These are phyloP conservation scores for Beauveria scarabaeidicola DNA, from an alignment of 2,329 filamentous ascomycete species.

Conservation along the genomic window DNA sequence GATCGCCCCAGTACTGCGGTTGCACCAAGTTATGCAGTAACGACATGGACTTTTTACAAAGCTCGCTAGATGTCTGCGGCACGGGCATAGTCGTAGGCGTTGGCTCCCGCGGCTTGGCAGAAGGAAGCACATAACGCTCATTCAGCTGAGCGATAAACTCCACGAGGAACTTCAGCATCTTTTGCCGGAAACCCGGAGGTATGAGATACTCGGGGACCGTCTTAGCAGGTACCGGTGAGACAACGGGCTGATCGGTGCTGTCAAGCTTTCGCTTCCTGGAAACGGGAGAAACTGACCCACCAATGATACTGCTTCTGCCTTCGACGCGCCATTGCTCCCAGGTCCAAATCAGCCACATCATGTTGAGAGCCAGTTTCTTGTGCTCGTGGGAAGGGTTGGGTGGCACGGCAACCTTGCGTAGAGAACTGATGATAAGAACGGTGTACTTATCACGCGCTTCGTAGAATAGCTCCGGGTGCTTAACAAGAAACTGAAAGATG, in stretches of 20 bases:
- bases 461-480: conserved; percentile 88
- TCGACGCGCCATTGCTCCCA: conserved; percentile 84
- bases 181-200: conserved; percentile 56
- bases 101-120: conserved; percentile 55
- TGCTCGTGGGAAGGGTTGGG: conserved; percentile 83
- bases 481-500: conserved; percentile 94
- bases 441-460: conserved; percentile 89
- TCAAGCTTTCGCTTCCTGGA: conserved; percentile 71
- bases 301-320: conserved; percentile 36
- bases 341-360: conserved; percentile 83
- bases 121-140: conserved; percentile 73
- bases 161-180: conserved; percentile 90
- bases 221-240: conserved; percentile 45
- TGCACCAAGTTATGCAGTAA: conserved; percentile 79
- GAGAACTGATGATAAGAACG: conserved; percentile 75
- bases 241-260: conserved; percentile 39
- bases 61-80: conserved; percentile 57
- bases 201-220: conserved; percentile 57
- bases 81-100: conserved; percentile 35
- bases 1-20: conserved; percentile 80
- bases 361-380: conserved; percentile 80
- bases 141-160: conserved; percentile 88
- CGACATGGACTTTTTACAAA: conserved; percentile 76
- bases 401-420: conserved; percentile 78
- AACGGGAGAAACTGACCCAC: conserved; percentile 60